A percentile compares a stretch with the other conserved stretches of the same genome.
phyloP scores from a whole-genome alignment of 179 eudicot genomes.

The Silene coronaria region DNA sequence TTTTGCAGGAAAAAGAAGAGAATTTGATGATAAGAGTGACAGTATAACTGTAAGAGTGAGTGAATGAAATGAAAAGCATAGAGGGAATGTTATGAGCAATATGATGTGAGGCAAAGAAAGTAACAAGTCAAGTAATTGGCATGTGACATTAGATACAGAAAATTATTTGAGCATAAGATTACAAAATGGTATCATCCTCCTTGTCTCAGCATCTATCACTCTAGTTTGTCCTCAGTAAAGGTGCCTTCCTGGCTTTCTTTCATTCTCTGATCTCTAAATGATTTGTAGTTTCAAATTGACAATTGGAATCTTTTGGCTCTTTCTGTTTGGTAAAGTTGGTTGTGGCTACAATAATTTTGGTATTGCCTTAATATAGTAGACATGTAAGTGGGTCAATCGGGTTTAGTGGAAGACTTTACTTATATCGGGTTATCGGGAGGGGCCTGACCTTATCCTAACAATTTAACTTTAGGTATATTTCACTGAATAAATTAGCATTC shows the following conservation, averaged over 20 bases:
- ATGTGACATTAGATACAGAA: constrained; percentile 23
- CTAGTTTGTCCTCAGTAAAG: constrained; percentile 17
- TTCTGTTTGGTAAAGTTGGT: not conserved
- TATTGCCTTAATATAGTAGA: too few species aligned
- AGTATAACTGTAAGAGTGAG: constrained; percentile 1
- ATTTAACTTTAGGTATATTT: too few species aligned
- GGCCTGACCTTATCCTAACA: too few species aligned
- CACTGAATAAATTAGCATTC: too few species aligned
- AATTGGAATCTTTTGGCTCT: constrained; percentile 10
- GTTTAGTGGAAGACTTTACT: too few species aligned
- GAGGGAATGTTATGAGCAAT: constrained; percentile 23
- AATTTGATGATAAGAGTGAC: constrained; percentile 4
- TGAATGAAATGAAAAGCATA: constrained; percentile 18
- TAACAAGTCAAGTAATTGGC: constrained; percentile 26
- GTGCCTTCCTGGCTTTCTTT: constrained; percentile 3
- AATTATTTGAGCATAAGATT: constrained; percentile 3
- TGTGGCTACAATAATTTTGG: not conserved
- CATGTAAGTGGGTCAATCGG: too few species aligned
- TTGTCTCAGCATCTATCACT: constrained; percentile 24
- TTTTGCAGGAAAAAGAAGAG: constrained; percentile 10
- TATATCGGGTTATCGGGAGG: too few species aligned
- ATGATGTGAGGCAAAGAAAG: constrained; percentile 18
- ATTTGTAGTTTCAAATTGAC: not conserved
- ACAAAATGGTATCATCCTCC: constrained; percentile 17
- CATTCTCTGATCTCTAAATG: not conserved